Evolutionary conservation across 2,329 filamentous ascomycete species (phyloP).

Genomic region (Talaromyces atroroseus): DNA sequence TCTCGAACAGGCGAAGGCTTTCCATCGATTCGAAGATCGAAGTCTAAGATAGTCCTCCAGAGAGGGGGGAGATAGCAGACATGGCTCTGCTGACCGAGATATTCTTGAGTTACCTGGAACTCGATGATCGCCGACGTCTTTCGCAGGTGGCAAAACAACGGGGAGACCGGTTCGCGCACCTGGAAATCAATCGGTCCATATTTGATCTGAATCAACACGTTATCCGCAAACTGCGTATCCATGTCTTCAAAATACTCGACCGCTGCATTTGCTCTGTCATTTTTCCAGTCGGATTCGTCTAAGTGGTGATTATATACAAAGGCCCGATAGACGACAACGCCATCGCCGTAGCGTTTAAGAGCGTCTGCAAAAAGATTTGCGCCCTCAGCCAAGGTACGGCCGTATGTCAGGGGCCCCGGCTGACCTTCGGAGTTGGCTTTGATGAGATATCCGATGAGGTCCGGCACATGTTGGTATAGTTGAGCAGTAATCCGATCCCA

Average conservation of each 20-base stretch:
- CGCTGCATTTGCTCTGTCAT: conserved; percentile 64
- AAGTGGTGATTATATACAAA: conserved; percentile 61
- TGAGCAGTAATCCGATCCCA: conserved; percentile 57
- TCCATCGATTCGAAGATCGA: conserved; percentile 59
- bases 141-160: conserved; percentile 53
- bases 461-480: conserved; percentile 58
- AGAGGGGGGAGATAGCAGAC: conserved; percentile 63
- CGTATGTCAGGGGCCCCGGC: conserved; percentile 64
- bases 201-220: conserved; percentile 68
- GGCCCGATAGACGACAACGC: conserved; percentile 64
- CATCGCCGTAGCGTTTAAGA: conserved; percentile 50
- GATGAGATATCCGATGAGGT: conserved; percentile 63
- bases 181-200: conserved; percentile 72
- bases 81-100: conserved; percentile 65
- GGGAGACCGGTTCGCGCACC: conserved; percentile 61
- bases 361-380: conserved; percentile 63
- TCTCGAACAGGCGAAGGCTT: conserved; percentile 53
- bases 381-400: conserved; percentile 62
- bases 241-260: conserved; percentile 62
- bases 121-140: conserved; percentile 55
- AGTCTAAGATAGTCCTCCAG: conserved; percentile 64
- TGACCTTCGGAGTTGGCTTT: conserved; percentile 68
- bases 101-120: conserved; percentile 63
- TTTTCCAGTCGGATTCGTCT: conserved; percentile 56
- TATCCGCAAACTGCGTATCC: conserved; percentile 62